Evolutionary conservation across 306 rosid species (phyloP).

Genomic region (Dryas octopetala): DNA sequence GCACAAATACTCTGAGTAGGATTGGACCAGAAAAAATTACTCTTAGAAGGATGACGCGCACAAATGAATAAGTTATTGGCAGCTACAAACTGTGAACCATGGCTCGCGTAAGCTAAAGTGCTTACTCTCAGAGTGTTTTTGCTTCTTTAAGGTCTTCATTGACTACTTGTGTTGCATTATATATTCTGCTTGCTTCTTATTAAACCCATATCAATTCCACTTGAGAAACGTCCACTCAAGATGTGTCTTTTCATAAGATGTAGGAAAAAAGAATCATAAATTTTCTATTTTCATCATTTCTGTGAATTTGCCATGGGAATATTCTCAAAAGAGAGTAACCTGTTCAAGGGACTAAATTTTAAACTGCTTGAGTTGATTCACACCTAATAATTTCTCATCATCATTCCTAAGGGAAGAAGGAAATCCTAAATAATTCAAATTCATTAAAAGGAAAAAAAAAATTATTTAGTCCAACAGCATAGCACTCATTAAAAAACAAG

Average conservation of each 20-base stretch:
- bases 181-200: background rate
- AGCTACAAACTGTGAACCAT: background rate
- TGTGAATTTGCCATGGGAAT: background rate
- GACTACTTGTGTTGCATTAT: background rate
- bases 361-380: background rate
- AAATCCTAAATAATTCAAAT: background rate
- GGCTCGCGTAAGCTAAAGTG: background rate
- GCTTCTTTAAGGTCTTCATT: background rate
- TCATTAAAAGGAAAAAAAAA: background rate
- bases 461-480: background rate
- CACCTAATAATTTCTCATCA: background rate
- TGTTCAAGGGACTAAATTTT: background rate
- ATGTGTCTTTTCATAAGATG: background rate
- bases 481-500: constrained; percentile 2
- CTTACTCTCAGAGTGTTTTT: background rate
- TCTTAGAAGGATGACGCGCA: too few relatives aligned
- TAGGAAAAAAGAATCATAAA: background rate
- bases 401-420: background rate
- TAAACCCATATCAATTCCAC: background rate
- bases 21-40: too few relatives aligned
- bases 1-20: background rate
- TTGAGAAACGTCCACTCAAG: background rate
- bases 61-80: background rate
- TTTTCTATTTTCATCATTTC: background rate
- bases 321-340: background rate